These are phyloP conservation scores for Claviceps fusiformis DNA, from an alignment of 2,329 filamentous ascomycete genomes.

Conservation along the genomic window DNA sequence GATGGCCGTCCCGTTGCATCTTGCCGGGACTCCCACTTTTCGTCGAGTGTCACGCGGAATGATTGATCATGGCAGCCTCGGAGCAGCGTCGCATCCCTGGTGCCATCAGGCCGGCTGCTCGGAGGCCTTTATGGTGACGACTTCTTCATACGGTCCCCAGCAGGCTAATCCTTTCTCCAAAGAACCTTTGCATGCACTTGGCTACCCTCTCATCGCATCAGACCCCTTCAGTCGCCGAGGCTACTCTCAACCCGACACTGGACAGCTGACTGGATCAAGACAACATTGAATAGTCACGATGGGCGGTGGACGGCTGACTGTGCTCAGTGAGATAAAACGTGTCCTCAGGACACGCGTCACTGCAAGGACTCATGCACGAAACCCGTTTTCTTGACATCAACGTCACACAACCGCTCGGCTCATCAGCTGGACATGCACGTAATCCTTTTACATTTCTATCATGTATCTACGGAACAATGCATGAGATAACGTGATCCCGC, in stretches of 20 bases:
- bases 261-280: background rate
- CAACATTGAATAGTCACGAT: background rate
- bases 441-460: background rate
- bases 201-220: background rate
- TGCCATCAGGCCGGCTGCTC: background rate
- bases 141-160: no score
- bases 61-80: background rate
- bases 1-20: background rate
- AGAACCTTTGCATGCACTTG: background rate
- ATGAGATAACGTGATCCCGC: background rate
- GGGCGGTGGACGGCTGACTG: background rate
- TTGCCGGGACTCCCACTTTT: background rate
- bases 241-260: background rate
- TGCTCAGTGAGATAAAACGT: background rate
- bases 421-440: background rate
- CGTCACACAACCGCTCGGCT: background rate
- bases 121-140: background rate
- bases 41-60: background rate
- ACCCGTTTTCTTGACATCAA: background rate
- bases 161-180: no score
- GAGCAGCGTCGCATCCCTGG: background rate
- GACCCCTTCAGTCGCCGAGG: background rate
- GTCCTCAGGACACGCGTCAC: background rate
- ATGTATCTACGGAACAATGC: background rate
- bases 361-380: background rate